Base-by-base conservation (phyloP, 805 yeast genomes). In the Cyberlindnera petersonii region DNA sequence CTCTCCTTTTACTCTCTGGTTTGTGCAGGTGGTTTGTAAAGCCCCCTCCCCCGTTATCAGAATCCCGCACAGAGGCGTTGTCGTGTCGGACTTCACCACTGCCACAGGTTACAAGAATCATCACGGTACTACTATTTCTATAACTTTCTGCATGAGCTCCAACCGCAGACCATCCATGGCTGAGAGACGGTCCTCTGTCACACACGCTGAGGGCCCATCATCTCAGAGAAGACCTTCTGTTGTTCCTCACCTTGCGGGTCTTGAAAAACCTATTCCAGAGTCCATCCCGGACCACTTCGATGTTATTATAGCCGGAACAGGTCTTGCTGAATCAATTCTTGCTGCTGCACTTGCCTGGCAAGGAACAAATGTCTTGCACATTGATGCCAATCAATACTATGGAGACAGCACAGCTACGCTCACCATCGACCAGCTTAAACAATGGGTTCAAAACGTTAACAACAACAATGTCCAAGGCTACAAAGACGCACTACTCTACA, bases 291-390 rank as follows among this genome's bases (percentile, higher is more conserved):
- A 81, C 21, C 66, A 80, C 45, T 86, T 87, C 50, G 98, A 93
- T 57, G 95, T 93, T 11, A 70, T 93, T 22, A 84, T 93, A 40
- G 77, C 84, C 47, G 98, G 98, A 26, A 91, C 98, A 0, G 98
- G 98, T 4, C 69, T 93, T 29, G 82, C 80, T 2, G 96, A 93
- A 60, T 77, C 87, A 49, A 79, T 93, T 10, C 63, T 88, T 34
- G 96, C 98, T 0, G 95, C 97, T 10, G 91, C 97, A 0, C 69
- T 93, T 33, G 83, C 97, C 10, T 93, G 98, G 98, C 96, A 87
- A 53, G 98, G 98, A n/a, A 79, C 93, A n/a, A 79, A 74, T 48
- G 97, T 93, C 8, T 66, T 93, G 31, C 98, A 93, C 57, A 77
- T 93, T 22, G 98, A 93, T 60, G 69, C 79, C 30, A 83, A 88